Base-by-base conservation (phyloP, 305 asterid species). In the Solanum hybrid region DNA sequence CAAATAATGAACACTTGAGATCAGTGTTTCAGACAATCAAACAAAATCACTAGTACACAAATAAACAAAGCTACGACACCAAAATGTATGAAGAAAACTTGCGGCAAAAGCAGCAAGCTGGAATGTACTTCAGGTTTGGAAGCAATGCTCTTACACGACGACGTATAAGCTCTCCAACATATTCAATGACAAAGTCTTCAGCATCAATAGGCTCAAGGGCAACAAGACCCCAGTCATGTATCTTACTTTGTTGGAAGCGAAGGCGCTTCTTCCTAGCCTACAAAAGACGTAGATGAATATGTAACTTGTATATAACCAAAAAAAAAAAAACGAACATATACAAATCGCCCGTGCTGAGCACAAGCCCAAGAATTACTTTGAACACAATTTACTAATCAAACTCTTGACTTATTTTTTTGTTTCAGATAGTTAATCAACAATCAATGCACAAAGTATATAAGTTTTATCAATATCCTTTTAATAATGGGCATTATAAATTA, bases 121-220 rank as follows among this genome's bases (percentile, higher is more conserved):
- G 31, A 84, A 87, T 27, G 34, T 61, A 88, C 89, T 82, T 89
- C 51, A 79, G 76, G 88, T 45, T 45, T 31, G 90, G 87, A 89
- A 88, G 84, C 81, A 41, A 90, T 22, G 84, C 90, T 88, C 99
- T 94, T 93, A 98, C 99, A 91, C 97, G 93, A 78, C 97, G 94
- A 81, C 99, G 99, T 90, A 97, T 97, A 79, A 97, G 97, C 92
- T 97, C 98, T 92, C 99, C 99, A 92, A 97, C 99, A 93, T 97
- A 97, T 95, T 97, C 99, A 83, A 97, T 97, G 87, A 97, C 99
- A 91, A 98, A 97, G 92, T 98, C 99, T 93, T 98, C 99, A 10
- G 99, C 98, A 89, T 98, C 99, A 85, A 98, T 98, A 87, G 99
- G 95, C 93, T 98, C 99, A 91, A 96, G 93, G 4, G 98, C 99